phyloP scores from a whole-genome alignment of 305 asterid species.

The Rubia occidens region DNA sequence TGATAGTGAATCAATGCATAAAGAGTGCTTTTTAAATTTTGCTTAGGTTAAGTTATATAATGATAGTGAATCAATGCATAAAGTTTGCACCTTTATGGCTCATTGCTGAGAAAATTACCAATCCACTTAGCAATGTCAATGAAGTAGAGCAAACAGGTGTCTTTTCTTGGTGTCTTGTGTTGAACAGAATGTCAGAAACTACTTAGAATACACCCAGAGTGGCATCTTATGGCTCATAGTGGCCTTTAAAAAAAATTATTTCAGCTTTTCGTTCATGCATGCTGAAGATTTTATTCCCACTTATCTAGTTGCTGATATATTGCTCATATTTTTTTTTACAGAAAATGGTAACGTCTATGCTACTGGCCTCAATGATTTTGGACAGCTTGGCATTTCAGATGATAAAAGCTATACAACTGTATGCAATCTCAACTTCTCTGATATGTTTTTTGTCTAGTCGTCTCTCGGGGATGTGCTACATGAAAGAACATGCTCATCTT shows the following conservation, averaged over 20 bases:
- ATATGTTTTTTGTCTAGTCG: conserved; percentile 1
- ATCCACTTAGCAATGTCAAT: neutral
- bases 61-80: no score
- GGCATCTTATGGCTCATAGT: neutral
- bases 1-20: neutral
- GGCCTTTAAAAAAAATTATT: neutral
- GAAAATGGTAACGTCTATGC: conserved; percentile 81
- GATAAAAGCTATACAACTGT: conserved; percentile 50
- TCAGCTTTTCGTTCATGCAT: neutral
- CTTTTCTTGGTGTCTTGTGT: neutral
- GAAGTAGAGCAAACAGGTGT: neutral
- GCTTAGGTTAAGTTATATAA: neutral
- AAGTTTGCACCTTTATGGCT: neutral
- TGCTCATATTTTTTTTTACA: conserved; percentile 34
- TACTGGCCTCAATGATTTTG: conserved; percentile 85
- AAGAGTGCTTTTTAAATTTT: neutral
- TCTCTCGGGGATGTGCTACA: neutral
- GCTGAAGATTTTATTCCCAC: conserved; percentile 12
- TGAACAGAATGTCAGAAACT: neutral
- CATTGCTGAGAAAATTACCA: neutral
- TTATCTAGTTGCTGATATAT: conserved; percentile 22
- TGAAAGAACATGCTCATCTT: neutral
- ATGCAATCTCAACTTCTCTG: conserved; percentile 36
- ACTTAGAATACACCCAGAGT: neutral
- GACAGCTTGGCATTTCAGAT: conserved; percentile 79